Conservation (phyloP, 768 basidiomycete species). For the Sarcodon aspratus region DNA sequence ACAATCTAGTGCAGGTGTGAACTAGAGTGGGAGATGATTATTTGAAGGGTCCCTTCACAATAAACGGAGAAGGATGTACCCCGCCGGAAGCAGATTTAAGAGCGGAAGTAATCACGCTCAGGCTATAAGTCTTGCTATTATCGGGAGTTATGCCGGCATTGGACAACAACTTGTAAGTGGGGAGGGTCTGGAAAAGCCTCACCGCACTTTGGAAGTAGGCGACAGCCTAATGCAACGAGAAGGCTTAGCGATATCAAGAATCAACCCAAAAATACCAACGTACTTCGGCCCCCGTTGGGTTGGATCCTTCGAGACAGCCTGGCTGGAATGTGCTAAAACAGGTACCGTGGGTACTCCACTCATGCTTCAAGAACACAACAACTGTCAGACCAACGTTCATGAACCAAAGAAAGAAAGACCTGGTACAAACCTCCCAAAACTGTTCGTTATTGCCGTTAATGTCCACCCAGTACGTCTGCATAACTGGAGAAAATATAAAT, state of each 20-base stretch:
- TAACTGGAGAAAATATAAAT: too few relatives aligned
- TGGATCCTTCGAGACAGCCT: constrained; percentile 49
- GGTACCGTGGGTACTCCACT: constrained; percentile 63
- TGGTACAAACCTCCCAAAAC: constrained; percentile 52
- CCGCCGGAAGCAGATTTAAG: constrained; percentile 44
- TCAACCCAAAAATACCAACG: background rate
- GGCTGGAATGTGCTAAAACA: constrained; percentile 47
- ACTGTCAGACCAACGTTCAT: too few relatives aligned
- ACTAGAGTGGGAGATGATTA: background rate
- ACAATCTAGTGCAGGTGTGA: constrained; percentile 40
- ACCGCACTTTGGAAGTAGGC: constrained; percentile 56
- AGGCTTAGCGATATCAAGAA: too few relatives aligned
- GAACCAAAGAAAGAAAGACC: background rate
- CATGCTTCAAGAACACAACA: constrained; percentile 31
- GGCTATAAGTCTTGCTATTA: constrained; percentile 40
- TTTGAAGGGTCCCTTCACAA: too few relatives aligned
- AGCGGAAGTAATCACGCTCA: constrained; percentile 40
- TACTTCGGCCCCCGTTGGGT: constrained; percentile 50
- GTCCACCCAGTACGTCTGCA: constrained; percentile 41
- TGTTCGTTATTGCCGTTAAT: constrained; percentile 44
- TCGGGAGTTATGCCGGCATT: constrained; percentile 67
- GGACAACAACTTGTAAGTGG: constrained; percentile 64
- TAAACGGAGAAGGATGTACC: constrained; percentile 17
- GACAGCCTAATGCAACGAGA: constrained; percentile 35
- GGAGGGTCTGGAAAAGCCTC: constrained; percentile 50